These are phyloP conservation scores for Clavispora vitiphila DNA, from an alignment of 805 yeast species.

Conservation along the genomic window DNA sequence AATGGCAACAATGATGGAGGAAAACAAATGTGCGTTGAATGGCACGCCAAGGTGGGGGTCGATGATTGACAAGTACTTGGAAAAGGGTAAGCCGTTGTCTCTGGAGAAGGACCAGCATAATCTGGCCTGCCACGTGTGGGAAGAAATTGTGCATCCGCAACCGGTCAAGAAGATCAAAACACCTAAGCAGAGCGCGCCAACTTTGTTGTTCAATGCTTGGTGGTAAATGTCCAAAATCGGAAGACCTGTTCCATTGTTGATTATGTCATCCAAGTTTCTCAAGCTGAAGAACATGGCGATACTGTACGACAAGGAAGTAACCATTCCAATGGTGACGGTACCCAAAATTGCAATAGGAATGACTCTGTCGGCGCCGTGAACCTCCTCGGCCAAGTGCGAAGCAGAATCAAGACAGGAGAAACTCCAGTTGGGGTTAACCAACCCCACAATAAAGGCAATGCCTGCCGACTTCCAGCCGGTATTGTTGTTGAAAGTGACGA, in stretches of 20 bases:
- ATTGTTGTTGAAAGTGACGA: constrained; percentile 19
- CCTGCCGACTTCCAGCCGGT: constrained; percentile 20
- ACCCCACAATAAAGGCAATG: constrained; percentile 19
- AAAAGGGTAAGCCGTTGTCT: constrained; percentile 40
- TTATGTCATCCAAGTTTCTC: constrained; percentile 25
- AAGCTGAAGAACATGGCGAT: constrained; percentile 39
- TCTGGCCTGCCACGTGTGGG: constrained; percentile 42
- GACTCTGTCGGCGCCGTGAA: constrained; percentile 30
- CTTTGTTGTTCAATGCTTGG: constrained; percentile 31
- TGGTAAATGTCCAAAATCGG: constrained; percentile 38
- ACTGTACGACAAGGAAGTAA: constrained; percentile 35
- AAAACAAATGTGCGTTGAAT: constrained; percentile 35
- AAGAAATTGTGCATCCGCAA: constrained; percentile 34
- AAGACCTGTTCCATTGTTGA: constrained; percentile 28
- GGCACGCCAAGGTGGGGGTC: constrained; percentile 37
- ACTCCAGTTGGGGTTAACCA: constrained; percentile 21
- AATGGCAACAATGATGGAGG: constrained; percentile 28
- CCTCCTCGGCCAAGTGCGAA: constrained; percentile 40
- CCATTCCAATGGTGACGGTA: constrained; percentile 37
- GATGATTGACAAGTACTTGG: constrained; percentile 32
- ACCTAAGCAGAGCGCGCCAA: constrained; percentile 36
- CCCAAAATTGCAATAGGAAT: constrained; percentile 37
- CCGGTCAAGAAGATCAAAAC: constrained; percentile 31
- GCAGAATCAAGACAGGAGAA: constrained; percentile 39
- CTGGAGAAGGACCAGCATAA: constrained; percentile 41